These are phyloP conservation scores for Fonsecaea monophora DNA, from an alignment of 2,329 filamentous ascomycete genomes.

Conservation along the genomic window DNA sequence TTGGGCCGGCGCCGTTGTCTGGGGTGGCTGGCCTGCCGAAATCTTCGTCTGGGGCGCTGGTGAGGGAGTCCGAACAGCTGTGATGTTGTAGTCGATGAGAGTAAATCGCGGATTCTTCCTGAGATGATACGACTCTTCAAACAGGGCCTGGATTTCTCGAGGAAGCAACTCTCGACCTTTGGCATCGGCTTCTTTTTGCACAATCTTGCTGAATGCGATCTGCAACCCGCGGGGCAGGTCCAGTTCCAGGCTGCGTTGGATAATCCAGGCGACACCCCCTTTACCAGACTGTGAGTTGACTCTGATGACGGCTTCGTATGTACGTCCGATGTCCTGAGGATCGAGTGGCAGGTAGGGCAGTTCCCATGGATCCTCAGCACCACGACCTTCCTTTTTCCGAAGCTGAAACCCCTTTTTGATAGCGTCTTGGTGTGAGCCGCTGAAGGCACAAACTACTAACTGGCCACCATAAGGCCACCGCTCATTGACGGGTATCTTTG, in stretches of 20 bases:
- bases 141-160: slow-evolving; percentile 83
- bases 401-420: slow-evolving; percentile 84
- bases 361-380: slow-evolving; percentile 74
- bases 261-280: slow-evolving; percentile 92
- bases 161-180: slow-evolving; percentile 84
- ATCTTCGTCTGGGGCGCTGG: slow-evolving; percentile 70
- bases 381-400: slow-evolving; percentile 67
- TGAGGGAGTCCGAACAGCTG: slow-evolving; percentile 77
- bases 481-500: slow-evolving; percentile 91
- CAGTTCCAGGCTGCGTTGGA: slow-evolving; percentile 84
- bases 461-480: slow-evolving; percentile 90
- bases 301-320: slow-evolving; percentile 96
- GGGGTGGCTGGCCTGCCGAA: slow-evolving; percentile 62
- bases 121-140: slow-evolving; percentile 86
- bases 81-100: slow-evolving; percentile 90
- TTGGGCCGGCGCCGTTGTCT: slow-evolving; percentile 33
- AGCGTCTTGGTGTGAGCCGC: slow-evolving; percentile 90
- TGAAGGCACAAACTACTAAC: slow-evolving; percentile 91
- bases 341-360: slow-evolving; percentile 93
- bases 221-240: slow-evolving; percentile 93
- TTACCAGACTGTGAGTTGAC: slow-evolving; percentile 98
- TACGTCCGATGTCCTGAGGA: slow-evolving; percentile 89
- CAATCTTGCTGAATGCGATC: slow-evolving; percentile 85
- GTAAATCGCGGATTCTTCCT: slow-evolving; percentile 82
- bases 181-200: slow-evolving; percentile 80